Evolutionary conservation across 257 asterid genomes (phyloP).

Genomic region (Salvia hispanica): DNA sequence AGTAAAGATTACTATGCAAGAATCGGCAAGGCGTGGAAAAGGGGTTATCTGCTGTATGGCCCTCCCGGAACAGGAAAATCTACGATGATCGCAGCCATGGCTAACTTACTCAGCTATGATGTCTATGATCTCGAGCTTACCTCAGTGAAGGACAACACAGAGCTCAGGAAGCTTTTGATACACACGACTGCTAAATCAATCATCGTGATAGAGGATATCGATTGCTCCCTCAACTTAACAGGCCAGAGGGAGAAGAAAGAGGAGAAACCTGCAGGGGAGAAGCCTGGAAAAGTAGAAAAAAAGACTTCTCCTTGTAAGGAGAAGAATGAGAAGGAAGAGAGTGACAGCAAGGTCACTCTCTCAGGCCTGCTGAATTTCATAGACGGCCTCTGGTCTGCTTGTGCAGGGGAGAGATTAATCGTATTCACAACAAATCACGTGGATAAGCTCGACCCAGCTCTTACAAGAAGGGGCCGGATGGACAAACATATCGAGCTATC

Average conservation of each 20-base stretch:
- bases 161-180: conserved; percentile 40
- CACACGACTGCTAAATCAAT: conserved; percentile 44
- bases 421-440: conserved; percentile 42
- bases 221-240: conserved; percentile 40
- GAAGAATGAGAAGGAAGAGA: conserved; percentile 40
- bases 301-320: conserved; percentile 15
- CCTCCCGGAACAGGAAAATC: conserved; percentile 52
- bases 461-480: conserved; percentile 42
- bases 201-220: conserved; percentile 50
- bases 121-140: conserved; percentile 51
- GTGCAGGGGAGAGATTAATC: conserved; percentile 44
- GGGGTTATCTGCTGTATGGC: conserved; percentile 44
- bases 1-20: conserved; percentile 44
- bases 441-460: conserved; percentile 44
- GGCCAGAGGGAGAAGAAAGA: conserved; percentile 35
- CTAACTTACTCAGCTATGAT: conserved; percentile 41
- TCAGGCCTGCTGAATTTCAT: conserved; percentile 46
- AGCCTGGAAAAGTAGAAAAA: conserved; percentile 24
- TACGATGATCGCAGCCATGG: conserved; percentile 49
- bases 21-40: conserved; percentile 50
- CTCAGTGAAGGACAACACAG: conserved; percentile 36
- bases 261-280: conserved; percentile 29
- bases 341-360: conserved; percentile 40
- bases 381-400: conserved; percentile 42
- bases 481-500: conserved; percentile 45